Conservation (phyloP, 345 rosid species). For the Salix udensis region DNA sequence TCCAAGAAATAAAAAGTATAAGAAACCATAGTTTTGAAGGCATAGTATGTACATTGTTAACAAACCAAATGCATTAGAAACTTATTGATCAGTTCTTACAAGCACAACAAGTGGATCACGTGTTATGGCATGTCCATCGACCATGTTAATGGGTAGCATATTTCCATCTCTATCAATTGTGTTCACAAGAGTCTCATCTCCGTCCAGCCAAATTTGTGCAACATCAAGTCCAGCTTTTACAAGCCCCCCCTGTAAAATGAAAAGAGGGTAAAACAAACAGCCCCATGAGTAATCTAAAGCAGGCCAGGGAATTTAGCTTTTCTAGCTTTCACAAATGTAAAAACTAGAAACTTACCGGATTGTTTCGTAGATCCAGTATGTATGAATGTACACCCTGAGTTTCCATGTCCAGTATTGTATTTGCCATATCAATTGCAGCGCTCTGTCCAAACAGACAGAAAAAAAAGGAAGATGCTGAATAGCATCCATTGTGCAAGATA, state of each 20-base stretch:
- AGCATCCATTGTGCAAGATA: background rate
- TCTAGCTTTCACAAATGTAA: background rate
- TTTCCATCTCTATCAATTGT: constrained; percentile 80
- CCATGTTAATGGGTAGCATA: constrained; percentile 65
- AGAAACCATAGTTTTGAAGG: background rate
- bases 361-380: constrained; percentile 81
- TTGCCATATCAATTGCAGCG: constrained; percentile 75
- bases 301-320: background rate
- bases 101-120: constrained; percentile 88
- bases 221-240: constrained; percentile 91
- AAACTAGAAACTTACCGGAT: constrained; percentile 47
- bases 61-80: background rate
- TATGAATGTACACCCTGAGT: constrained; percentile 67
- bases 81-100: constrained; percentile 38
- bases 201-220: constrained; percentile 88
- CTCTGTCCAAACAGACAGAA: constrained; percentile 39
- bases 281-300: constrained; percentile 10
- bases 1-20: constrained; percentile 5
- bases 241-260: constrained; percentile 70
- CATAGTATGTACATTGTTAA: background rate
- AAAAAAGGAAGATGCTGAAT: background rate
- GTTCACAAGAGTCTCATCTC: constrained; percentile 82
- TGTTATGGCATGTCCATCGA: constrained; percentile 75
- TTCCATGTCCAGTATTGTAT: constrained; percentile 71
- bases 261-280: background rate